These are phyloP conservation scores for Neurospora tetrasperma DNA, from an alignment of 495 filamentous ascomycete species.

Conservation along the genomic window DNA sequence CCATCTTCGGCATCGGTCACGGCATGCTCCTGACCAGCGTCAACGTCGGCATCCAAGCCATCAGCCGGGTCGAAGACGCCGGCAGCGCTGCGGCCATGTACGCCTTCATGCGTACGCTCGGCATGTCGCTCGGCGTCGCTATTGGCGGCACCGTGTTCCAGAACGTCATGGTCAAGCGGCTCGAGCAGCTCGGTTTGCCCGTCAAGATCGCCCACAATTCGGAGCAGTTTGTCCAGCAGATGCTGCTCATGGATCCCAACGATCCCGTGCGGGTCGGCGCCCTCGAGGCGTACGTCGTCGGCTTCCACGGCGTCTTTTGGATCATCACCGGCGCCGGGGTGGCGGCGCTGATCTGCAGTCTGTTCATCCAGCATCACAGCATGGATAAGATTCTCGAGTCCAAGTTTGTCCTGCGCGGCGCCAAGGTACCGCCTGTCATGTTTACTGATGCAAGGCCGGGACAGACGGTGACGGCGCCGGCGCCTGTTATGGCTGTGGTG, in stretches of 20 bases:
- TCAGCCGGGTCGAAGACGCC: conserved; percentile 35
- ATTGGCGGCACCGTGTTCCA: conserved; percentile 53
- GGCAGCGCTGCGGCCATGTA: conserved; percentile 49
- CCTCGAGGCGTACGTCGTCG: conserved; percentile 16
- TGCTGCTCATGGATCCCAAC: conserved; percentile 13
- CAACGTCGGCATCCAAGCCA: conserved; percentile 44
- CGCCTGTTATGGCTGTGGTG: not conserved
- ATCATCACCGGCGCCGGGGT: conserved; percentile 11
- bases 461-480: not conserved
- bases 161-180: conserved; percentile 41
- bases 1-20: conserved; percentile 44
- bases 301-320: conserved; percentile 23
- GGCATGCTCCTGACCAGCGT: conserved; percentile 43
- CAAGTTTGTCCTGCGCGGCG: conserved; percentile 18
- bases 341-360: conserved; percentile 12
- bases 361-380: conserved; percentile 15
- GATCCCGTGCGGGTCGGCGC: conserved; percentile 17
- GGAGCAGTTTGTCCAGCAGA: conserved; percentile 34
- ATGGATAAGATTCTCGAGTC: conserved; percentile 22
- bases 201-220: conserved; percentile 31
- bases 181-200: conserved; percentile 29
- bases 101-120: conserved; percentile 48
- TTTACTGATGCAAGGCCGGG: not conserved
- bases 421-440: not conserved
- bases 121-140: conserved; percentile 54